Conservation (phyloP, 768 basidiomycete species). For the Pleurotus salmoneostramineus region DNA sequence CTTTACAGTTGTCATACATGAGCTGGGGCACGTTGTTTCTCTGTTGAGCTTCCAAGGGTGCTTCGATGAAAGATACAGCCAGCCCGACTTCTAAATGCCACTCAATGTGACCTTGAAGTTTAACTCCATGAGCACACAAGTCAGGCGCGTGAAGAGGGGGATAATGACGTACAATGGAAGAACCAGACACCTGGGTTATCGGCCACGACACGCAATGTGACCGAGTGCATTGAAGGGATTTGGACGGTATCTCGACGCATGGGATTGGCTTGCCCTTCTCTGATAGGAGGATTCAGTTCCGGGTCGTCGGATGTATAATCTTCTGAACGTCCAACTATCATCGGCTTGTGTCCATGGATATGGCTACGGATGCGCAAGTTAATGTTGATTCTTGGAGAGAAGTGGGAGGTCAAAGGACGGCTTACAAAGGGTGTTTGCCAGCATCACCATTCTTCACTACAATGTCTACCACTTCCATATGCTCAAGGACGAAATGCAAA, state of each 20-base stretch:
- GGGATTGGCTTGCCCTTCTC: constrained; percentile 80
- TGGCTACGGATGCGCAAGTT: constrained; percentile 50
- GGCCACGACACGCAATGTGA: constrained; percentile 73
- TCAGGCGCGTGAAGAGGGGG: not conserved
- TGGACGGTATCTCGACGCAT: constrained; percentile 89
- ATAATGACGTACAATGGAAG: constrained; percentile 61
- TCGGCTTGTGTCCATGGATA: constrained; percentile 85
- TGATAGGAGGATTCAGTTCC: constrained; percentile 72
- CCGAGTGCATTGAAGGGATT: constrained; percentile 64
- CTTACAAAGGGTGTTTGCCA: constrained; percentile 84
- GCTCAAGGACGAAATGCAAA: constrained; percentile 69
- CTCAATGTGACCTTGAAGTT: constrained; percentile 65
- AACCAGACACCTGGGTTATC: constrained; percentile 95
- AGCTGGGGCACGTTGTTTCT: constrained; percentile 48
- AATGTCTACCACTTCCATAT: constrained; percentile 74
- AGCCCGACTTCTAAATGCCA: constrained; percentile 87
- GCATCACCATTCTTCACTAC: constrained; percentile 68
- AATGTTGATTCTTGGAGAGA: too few species aligned
- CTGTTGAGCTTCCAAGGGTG: constrained; percentile 68
- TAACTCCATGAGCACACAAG: not conserved
- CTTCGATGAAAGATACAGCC: constrained; percentile 81
- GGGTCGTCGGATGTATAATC: constrained; percentile 76
- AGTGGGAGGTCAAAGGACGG: constrained; percentile 9
- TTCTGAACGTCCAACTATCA: constrained; percentile 68
- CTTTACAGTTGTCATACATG: constrained; percentile 70